Conservation (phyloP, 768 basidiomycete species). For the Suillus spraguei region DNA sequence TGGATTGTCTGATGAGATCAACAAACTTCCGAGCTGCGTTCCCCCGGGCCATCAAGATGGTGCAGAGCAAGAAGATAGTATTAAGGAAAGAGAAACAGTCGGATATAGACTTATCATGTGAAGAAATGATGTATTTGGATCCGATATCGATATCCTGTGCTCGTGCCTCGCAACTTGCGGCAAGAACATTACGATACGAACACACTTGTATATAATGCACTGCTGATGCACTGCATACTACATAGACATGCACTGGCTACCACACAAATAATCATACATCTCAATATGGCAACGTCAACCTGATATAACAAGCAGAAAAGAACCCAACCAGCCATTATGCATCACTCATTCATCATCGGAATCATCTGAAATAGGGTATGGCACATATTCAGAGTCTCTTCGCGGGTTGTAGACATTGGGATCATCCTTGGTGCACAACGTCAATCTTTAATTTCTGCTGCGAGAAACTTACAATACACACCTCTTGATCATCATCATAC, state of each 20-base stretch:
- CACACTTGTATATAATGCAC: neutral
- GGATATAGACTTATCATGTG: neutral
- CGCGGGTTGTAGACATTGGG: neutral
- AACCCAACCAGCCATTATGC: neutral
- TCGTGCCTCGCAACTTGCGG: neutral
- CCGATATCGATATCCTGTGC: neutral
- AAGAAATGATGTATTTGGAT: neutral
- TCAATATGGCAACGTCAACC: neutral
- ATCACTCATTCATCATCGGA: neutral
- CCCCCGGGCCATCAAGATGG: conserved; percentile 5
- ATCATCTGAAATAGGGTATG: neutral
- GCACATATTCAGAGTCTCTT: neutral
- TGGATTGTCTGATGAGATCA: conserved; percentile 28
- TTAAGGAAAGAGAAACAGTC: neutral
- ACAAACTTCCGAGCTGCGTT: conserved; percentile 29
- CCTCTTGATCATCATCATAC: conserved; percentile 1
- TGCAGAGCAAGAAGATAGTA: neutral
- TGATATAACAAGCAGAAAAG: neutral
- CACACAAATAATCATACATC: neutral
- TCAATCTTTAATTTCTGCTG: neutral
- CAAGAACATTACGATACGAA: neutral
- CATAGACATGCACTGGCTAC: neutral
- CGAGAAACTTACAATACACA: neutral
- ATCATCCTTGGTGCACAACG: neutral
- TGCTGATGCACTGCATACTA: neutral